Base-by-base conservation (phyloP, 805 yeast species). In the Suhomyces emberorum region DNA sequence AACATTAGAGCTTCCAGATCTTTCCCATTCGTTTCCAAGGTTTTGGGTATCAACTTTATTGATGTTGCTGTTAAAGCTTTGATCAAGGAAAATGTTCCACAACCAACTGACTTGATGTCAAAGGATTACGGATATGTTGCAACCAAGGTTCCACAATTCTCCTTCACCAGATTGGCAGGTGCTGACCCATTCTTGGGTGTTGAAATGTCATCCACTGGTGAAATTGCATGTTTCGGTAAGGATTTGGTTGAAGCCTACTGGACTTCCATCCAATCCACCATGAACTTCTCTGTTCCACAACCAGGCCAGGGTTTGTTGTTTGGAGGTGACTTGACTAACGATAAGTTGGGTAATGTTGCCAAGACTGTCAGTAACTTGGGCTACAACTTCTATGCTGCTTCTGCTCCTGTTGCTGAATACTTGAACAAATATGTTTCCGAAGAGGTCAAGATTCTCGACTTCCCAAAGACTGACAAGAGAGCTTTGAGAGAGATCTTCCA, bases 141-240 rank as follows among this genome's bases (percentile, higher is more conserved):
- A 34, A 85, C 95, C 38, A 93, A 93, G 70, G 97, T 91, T 37
- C 98, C 99, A 32, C 99, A 93, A 70, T 93, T 93, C 68, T 91
- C 98, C 6, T 93, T 93, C 73, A 89, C 98, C 26, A 82, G 99
- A 71, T 75, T 93, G 55, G 97, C 98, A 14, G 99, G 98, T 49
- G 99, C 99, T 34, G 99, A 93, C 65, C 99, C 99, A 46, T 89
- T 86, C 76, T 74, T 93, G 58, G 98, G 98, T 47, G 98, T 93
- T 49, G 99, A 93, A 71, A 93, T 93, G 99, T 83, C 98, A 5
- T 89, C 98, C 9, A 93, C 99, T 35, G 99, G 99, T 65, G 99
- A 93, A 70, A 85, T 93, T 59, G 98, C 98, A 20, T 86, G 96
- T 60, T 93, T 93, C 59, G 99, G 99, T 52, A 72, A 72, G 44